Conservation (phyloP, 139 green algal species). For the Monoraphidium neglectum region DNA sequence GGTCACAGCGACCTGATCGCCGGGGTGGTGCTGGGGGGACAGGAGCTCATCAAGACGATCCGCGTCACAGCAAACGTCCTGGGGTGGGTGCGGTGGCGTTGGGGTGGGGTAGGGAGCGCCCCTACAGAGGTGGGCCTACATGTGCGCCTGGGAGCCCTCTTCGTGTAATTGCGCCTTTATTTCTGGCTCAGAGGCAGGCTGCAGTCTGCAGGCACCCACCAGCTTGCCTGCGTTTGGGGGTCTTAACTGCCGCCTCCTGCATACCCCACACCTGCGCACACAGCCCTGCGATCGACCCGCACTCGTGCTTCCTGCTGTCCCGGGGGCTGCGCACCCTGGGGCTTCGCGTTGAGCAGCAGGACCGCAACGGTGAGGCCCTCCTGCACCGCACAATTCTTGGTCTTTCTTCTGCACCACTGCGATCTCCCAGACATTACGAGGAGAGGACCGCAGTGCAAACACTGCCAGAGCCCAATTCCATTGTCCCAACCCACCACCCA, state of each 20-base stretch:
- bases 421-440: too few species aligned
- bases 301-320: slow-evolving; percentile 90
- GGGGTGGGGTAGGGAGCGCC: too few species aligned
- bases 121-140: too few species aligned
- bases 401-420: too few species aligned
- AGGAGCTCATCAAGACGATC: slow-evolving; percentile 61
- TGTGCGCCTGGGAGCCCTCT: too few species aligned
- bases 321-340: slow-evolving; percentile 95
- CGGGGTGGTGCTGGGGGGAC: slow-evolving; percentile 76
- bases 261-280: too few species aligned
- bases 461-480: too few species aligned
- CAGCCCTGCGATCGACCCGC: slow-evolving; percentile 66
- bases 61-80: neutral
- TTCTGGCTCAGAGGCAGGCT: slow-evolving; percentile 79
- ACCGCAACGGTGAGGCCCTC: slow-evolving; percentile 71
- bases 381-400: too few species aligned
- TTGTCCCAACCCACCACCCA: too few species aligned
- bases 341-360: slow-evolving; percentile 73
- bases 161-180: neutral
- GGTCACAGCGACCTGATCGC: slow-evolving; percentile 43
- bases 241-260: too few species aligned
- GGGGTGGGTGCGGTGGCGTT: too few species aligned
- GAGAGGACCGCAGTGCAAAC: too few species aligned
- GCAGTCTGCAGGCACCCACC: slow-evolving; percentile 31
- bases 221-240: neutral